Evolutionary conservation across 805 yeast genomes (phyloP).

Genomic region (Pichia ethanolica): DNA sequence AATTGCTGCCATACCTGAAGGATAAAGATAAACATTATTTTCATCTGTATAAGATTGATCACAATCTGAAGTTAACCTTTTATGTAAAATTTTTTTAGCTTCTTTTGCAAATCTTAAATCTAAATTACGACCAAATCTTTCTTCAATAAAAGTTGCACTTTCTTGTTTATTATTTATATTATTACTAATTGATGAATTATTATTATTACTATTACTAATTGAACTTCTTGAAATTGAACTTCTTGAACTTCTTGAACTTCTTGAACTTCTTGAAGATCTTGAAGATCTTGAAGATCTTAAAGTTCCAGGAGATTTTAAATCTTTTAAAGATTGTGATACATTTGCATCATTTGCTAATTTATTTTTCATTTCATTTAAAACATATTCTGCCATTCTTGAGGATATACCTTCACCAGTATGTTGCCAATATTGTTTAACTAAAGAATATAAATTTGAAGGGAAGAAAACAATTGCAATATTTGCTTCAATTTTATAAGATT

Average conservation of each 20-base stretch:
- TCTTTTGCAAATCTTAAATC: constrained; percentile 68
- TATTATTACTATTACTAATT: not conserved
- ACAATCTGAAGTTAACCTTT: constrained; percentile 63
- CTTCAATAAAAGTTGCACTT: constrained; percentile 66
- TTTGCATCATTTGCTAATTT: constrained; percentile 25
- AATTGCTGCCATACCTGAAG: constrained; percentile 91
- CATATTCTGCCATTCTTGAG: constrained; percentile 82
- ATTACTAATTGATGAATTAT: too few relatives aligned
- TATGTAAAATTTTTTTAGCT: constrained; percentile 67
- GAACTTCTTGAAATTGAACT: constrained; percentile 6
- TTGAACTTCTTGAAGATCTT: constrained; percentile 25
- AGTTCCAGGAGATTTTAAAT: constrained; percentile 13
- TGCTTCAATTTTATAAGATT: constrained; percentile 53
- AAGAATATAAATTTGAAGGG: constrained; percentile 45
- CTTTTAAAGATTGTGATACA: constrained; percentile 10
- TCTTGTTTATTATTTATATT: constrained; percentile 32
- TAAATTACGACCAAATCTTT: constrained; percentile 82
- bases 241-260: too few relatives aligned
- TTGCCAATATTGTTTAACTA: constrained; percentile 91
- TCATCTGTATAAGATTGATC: constrained; percentile 27
- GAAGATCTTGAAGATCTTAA: constrained; percentile 18
- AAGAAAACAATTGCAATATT: constrained; percentile 75
- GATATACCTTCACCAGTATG: constrained; percentile 97
- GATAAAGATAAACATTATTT: constrained; percentile 73
- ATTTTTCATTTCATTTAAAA: constrained; percentile 50